Evolutionary conservation across 2,329 filamentous ascomycete species (phyloP), one percentile per base, ranked within the genome.

Genomic region (Trichoderma arundinaceum): DNA sequence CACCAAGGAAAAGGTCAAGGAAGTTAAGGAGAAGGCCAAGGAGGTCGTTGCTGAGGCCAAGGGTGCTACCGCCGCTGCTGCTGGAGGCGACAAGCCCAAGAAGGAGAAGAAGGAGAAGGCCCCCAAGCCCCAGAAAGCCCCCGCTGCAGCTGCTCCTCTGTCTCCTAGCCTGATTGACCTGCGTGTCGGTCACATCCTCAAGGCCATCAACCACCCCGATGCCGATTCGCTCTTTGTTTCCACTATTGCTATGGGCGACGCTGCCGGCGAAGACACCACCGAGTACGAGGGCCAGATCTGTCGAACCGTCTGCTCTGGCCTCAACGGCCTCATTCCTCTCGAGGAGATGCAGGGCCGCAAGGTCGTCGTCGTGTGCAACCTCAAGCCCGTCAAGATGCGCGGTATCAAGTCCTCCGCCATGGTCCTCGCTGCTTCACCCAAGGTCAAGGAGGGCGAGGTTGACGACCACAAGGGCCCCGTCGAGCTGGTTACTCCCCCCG

Each of bases 341-440:
- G 92, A 92, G 78, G 92, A 97, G 78, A 97, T 99, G 95, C 95
- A 99, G 79, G 89, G 89, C 75, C 92, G 95, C 77, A 96, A 96
- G 82, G 92, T 99, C 68, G 87, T 99, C 38, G 92, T 95, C 1
- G 94, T 99, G 22, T 96, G 92, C 84, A 99, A 99, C 80, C 87
- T 99, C 72, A 99, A 99, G 85, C 95, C 95, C 58, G 95, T 98
- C 78, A 99, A 96, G 79, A 99, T 99, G 95, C 92, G 95, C 69
- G 95, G 95, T 71, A 84, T 88, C 81, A 88, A 88, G 81, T 88
- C 86, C 3, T 86, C 81, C 71, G 86, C 94, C 74, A 98, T 99
- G 95, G 95, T 99, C 15, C 86, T 99, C 44, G 95, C 95, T 9
- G 95, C 95, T 2, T 97, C 92, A 17, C 95, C 94, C n/a, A 84